Percentiles rank a stretch among this genome's conserved stretches.
phyloP scores from a whole-genome alignment of 257 asterid genomes.

The Solanum appendiculatum region DNA sequence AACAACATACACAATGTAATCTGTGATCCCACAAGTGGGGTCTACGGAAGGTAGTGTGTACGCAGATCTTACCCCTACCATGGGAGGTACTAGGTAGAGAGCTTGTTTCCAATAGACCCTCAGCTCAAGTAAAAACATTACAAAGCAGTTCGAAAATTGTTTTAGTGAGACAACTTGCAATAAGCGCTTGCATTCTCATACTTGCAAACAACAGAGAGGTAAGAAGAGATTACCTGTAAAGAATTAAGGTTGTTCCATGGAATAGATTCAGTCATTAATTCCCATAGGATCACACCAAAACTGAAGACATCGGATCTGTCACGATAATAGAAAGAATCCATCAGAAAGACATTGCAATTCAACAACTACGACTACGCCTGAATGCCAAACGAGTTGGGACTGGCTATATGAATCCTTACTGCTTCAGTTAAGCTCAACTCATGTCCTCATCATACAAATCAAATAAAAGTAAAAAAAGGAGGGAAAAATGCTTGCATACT shows the following conservation, averaged over 20 bases:
- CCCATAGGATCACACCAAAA: constrained; percentile 73
- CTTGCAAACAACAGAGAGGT: neutral
- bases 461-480: too few relatives aligned
- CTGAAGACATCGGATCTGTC: constrained; percentile 71
- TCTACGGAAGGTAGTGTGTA: neutral
- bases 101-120: neutral
- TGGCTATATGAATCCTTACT: neutral
- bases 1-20: neutral
- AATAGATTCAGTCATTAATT: constrained; percentile 47
- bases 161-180: neutral
- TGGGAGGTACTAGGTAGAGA: neutral
- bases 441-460: neutral
- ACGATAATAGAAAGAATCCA: neutral
- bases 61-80: constrained; percentile 19
- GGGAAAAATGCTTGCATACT: neutral
- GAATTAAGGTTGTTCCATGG: constrained; percentile 63
- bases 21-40: neutral
- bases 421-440: neutral
- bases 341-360: neutral
- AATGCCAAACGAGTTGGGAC: neutral
- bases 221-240: constrained; percentile 37
- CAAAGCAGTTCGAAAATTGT: neutral
- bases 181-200: neutral
- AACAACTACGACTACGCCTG: neutral
- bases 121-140: neutral